Evolutionary conservation across 2,329 filamentous ascomycete species (phyloP).

Genomic region (Fusarium sp.): DNA sequence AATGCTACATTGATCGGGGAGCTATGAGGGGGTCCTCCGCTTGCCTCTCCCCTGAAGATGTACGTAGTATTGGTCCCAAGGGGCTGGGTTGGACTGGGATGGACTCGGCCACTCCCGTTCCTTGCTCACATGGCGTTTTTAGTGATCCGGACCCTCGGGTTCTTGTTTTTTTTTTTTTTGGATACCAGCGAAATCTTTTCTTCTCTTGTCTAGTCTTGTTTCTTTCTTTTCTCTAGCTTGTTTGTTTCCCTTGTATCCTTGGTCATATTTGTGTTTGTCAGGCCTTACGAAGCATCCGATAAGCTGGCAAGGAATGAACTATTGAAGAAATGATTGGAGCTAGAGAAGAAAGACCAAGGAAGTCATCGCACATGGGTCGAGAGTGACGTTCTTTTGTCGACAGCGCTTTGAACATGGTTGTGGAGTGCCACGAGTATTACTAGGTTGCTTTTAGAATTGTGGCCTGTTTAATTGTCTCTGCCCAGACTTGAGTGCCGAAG

Average conservation of each 20-base stretch:
- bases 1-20: background rate
- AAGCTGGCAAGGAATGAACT: background rate
- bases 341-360: background rate
- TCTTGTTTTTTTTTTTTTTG: background rate
- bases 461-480: background rate
- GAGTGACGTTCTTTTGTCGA: background rate
- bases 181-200: background rate
- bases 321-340: background rate
- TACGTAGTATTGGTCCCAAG: background rate
- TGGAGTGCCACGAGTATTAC: background rate
- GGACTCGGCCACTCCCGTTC: constrained; percentile 33
- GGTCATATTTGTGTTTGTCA: background rate
- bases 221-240: background rate
- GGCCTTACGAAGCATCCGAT: background rate
- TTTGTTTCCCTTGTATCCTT: background rate
- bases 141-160: constrained; percentile 15
- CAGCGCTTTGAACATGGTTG: background rate
- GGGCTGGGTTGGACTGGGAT: background rate
- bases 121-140: constrained; percentile 31
- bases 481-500: background rate
- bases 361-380: background rate
- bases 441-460: background rate
- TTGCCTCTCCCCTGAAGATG: background rate
- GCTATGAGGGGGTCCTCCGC: background rate
- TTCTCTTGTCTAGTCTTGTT: background rate